Base-by-base conservation (phyloP, 306 rosid species). In the Sophora flavescens region DNA sequence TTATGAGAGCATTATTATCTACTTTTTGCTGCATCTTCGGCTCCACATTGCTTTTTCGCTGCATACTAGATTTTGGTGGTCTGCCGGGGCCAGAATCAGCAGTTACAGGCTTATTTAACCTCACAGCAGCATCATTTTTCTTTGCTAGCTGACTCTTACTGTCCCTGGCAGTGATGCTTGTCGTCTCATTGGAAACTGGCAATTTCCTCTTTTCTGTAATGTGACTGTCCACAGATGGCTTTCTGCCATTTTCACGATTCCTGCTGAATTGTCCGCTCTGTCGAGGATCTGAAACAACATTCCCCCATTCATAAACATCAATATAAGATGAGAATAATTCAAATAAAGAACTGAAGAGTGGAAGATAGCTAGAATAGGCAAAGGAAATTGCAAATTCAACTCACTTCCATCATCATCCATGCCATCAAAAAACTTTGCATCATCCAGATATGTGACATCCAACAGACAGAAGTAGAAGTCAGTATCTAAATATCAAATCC, bases 341-440 rank as follows among this genome's bases (percentile, higher is more conserved):
- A 60, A 78, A 78, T 73, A 65, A 16, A 76, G 87, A 89, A 87
- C 78, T 33, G 1, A 80, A 58, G 56, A 74, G 63, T 14, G 32
- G 73, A 84, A 76, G 69, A 78, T 57, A 82, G 78, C 50, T n/a
- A 73, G 58, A 74, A 77, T 56, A 87, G 78, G 77, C 84, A 84
- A 52, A 75, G 79, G 82, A 62, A 45, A 70, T 79, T 45, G 78
- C 15, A 50, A 83, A 78, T 70, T 81, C 72, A 83, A 93, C 98
- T 93, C 88, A 93, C 98, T 95, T 92, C 97, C 97, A 62, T 82
- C 77, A 60, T 95, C 99, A 66, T 95, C 99, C 91, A 95, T 91
- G 88, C 97, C 99, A 79, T 92, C 99, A 26, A 95, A 95, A 90
- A 95, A 92, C 99, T 93, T 76, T 80, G 47, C 77, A 62, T 35